Evolutionary conservation across 805 yeast genomes (phyloP).

Genomic region (Wickerhamiella dianesei): DNA sequence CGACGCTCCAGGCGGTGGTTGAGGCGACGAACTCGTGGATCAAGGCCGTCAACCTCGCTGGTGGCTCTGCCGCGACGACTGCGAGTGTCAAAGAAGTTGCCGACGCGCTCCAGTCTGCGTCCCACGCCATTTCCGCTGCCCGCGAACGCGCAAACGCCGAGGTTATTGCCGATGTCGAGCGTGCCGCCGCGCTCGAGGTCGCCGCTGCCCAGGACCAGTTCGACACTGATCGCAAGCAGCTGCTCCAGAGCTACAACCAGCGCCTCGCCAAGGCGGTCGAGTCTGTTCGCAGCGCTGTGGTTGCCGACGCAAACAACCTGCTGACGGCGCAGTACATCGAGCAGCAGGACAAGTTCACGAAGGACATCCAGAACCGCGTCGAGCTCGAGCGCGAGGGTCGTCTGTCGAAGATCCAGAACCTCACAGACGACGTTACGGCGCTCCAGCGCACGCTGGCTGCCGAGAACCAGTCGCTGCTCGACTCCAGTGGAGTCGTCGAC

Average conservation of each 20-base stretch:
- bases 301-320: constrained; percentile 61
- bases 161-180: neutral
- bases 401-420: constrained; percentile 50
- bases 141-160: constrained; percentile 5
- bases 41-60: constrained; percentile 5
- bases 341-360: constrained; percentile 54
- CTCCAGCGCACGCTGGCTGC: constrained; percentile 32
- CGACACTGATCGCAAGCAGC: constrained; percentile 40
- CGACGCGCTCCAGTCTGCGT: constrained; percentile 10
- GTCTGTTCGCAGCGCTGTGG: constrained; percentile 49
- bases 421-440: constrained; percentile 43
- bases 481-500: constrained; percentile 29
- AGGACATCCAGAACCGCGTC: constrained; percentile 42
- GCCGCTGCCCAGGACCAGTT: constrained; percentile 20
- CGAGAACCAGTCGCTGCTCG: constrained; percentile 28
- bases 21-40: constrained; percentile 16
- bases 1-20: constrained; percentile 17
- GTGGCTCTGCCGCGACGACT: neutral
- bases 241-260: constrained; percentile 44
- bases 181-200: constrained; percentile 7
- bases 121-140: constrained; percentile 5
- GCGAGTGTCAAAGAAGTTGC: constrained; percentile 8
- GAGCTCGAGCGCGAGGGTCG: constrained; percentile 70
- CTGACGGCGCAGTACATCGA: constrained; percentile 52
- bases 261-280: constrained; percentile 52